A percentile compares a stretch with the other conserved stretches of the same genome.
Evolutionary conservation across 768 basidiomycete species (phyloP).

Genomic region (Leccinellum luteum): DNA sequence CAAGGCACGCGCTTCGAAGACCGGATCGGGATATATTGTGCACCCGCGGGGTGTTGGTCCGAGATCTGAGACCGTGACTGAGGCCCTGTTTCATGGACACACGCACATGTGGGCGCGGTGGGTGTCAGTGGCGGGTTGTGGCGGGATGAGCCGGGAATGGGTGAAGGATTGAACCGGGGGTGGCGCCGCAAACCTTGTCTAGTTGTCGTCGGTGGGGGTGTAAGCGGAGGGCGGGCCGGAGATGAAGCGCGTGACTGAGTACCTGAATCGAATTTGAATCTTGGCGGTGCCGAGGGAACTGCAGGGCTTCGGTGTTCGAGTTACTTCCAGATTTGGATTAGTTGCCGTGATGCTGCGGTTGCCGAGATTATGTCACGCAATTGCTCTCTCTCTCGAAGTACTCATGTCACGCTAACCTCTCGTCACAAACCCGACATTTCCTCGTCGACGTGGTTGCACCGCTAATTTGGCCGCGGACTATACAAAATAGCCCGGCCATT

Average conservation of each 20-base stretch:
- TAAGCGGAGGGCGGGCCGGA: constrained; percentile 22
- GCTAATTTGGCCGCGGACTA: constrained; percentile 32
- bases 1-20: constrained; percentile 22
- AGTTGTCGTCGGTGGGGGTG: constrained; percentile 15
- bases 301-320: constrained; percentile 28
- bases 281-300: constrained; percentile 45
- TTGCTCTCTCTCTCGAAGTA: constrained; percentile 16
- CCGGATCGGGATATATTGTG: constrained; percentile 23
- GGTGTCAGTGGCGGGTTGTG: neutral
- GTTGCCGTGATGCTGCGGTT: constrained; percentile 33
- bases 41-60: neutral
- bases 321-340: constrained; percentile 36
- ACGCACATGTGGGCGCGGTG: neutral
- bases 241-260: constrained; percentile 22
- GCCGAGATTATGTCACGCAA: constrained; percentile 32
- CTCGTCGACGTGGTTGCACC: constrained; percentile 36
- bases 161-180: constrained; percentile 16
- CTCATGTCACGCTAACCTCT: constrained; percentile 18
- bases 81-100: constrained; percentile 15
- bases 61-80: neutral
- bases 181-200: constrained; percentile 16
- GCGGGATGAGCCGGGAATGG: constrained; percentile 15
- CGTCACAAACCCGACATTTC: constrained; percentile 31
- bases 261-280: constrained; percentile 36
- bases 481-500: constrained; percentile 24